These are phyloP conservation scores for Sclerotinia nivalis DNA, from an alignment of 2,329 filamentous ascomycete species.

Conservation along the genomic window DNA sequence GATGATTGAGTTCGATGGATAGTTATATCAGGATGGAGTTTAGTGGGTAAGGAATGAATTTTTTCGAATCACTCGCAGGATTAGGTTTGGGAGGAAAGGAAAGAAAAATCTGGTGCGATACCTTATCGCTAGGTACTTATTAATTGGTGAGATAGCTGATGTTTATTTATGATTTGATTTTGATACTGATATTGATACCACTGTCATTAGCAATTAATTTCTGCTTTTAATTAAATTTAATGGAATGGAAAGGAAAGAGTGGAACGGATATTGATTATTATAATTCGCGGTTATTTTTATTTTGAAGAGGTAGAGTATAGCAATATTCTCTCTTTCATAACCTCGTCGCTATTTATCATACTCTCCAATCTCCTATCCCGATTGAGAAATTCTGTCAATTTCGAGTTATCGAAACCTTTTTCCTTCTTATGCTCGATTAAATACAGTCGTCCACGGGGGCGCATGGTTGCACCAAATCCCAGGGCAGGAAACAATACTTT, in stretches of 20 bases:
- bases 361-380: background rate
- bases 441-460: background rate
- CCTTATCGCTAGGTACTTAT: background rate
- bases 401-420: too few relatives aligned
- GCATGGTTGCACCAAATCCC: background rate
- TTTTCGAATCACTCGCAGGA: background rate
- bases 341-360: background rate
- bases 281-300: background rate
- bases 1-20: background rate
- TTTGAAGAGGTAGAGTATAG: background rate
- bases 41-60: background rate
- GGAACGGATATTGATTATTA: background rate
- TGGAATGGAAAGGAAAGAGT: background rate
- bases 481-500: too few relatives aligned
- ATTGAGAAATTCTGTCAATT: background rate
- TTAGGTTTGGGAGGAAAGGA: background rate
- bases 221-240: background rate
- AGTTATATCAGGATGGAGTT: background rate
- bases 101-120: background rate
- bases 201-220: background rate
- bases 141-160: background rate
- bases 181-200: conserved; percentile 10
- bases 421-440: rapidly evolving
- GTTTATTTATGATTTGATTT: background rate
- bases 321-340: background rate